Base-by-base conservation (phyloP, 1,284 basidiomycete species). In the Neotropicomus parvogracilis region DNA sequence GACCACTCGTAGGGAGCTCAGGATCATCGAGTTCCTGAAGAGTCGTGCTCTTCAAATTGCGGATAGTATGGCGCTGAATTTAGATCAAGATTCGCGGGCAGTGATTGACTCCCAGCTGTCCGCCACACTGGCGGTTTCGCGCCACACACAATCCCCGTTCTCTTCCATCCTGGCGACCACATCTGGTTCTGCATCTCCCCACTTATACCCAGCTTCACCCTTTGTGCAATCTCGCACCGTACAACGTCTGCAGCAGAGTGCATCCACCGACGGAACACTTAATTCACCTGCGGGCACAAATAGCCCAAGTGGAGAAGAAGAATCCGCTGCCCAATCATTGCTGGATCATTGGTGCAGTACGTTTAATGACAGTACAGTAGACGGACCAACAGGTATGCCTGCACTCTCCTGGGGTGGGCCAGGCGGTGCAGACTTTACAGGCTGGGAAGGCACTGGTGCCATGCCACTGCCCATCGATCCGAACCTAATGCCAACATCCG, bases 291-390 rank as follows among this genome's bases (percentile, higher is more conserved):
- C 71, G 20, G 75, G 73, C 24, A 77, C 82, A 27, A 79, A 77
- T 14, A 88, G 85, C 62, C 86, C 86, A 4, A 76, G 74, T 46
- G 77, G 73, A 31, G 87, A 88, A 28, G 88, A 90, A 20, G 86
- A 88, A 57, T 81, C 78, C 31, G 70, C 82, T 12, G 87, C 87
- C 7, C 88, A 91, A 59, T 77, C 78, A 14, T 64, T 91, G 48
- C 70, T 91, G 41, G 87, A 91, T 60, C 83, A 89, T 55, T 91
- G 88, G 88, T 85, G 81, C 60, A 84, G 83, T 52, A 80, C 82
- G 16, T 79, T 88, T 54, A 85, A 78, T 60, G 83, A 82, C 53
- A 75, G 75, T 12, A 73, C 75, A 2, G 59, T 80, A 13, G 85
- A 86, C 58, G 73, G 76, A 27, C 66, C 74, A 14, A 70, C 74